Percentiles rank a stretch among this genome's conserved stretches.
phyloP scores from a whole-genome alignment of 345 rosid species.

The Trapa bicornis region DNA sequence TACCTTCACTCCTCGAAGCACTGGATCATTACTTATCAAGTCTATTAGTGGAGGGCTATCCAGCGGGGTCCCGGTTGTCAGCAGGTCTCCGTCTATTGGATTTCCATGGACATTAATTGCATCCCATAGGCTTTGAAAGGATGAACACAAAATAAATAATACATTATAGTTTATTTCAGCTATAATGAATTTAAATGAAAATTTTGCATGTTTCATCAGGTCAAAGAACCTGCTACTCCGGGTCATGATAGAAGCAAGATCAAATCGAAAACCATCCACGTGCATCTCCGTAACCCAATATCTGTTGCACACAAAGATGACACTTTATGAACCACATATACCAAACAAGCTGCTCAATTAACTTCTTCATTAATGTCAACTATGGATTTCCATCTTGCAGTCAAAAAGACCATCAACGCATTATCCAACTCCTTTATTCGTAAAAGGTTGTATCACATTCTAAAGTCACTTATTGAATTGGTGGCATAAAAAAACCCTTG shows the following conservation, averaged over 20 bases:
- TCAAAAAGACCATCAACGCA: not conserved
- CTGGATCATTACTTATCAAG: conserved; percentile 88
- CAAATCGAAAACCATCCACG: conserved; percentile 98
- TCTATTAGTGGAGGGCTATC: conserved; percentile 76
- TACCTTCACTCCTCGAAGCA: conserved; percentile 86
- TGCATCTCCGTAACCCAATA: conserved; percentile 99
- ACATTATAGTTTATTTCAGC: not conserved
- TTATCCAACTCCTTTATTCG: not conserved
- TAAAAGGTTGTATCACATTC: not conserved
- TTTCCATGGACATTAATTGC: conserved; percentile 71
- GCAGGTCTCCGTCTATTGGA: conserved; percentile 49
- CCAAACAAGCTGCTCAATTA: not conserved
- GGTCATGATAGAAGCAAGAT: conserved; percentile 94
- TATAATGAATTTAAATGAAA: not conserved
- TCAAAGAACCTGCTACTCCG: conserved; percentile 60
- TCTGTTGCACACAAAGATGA: conserved; percentile 32
- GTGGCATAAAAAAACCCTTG: not conserved
- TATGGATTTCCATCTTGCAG: not conserved
- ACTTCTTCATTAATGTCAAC: not conserved
- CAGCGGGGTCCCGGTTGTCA: conserved; percentile 75
- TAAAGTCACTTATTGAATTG: not conserved
- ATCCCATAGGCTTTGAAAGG: conserved; percentile 64
- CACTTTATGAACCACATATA: not conserved
- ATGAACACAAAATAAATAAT: conserved; percentile 5
- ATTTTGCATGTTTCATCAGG: conserved; percentile 9